These are phyloP conservation scores for Sporothrix pallida DNA, from an alignment of 2,329 filamentous ascomycete genomes.

Conservation along the genomic window DNA sequence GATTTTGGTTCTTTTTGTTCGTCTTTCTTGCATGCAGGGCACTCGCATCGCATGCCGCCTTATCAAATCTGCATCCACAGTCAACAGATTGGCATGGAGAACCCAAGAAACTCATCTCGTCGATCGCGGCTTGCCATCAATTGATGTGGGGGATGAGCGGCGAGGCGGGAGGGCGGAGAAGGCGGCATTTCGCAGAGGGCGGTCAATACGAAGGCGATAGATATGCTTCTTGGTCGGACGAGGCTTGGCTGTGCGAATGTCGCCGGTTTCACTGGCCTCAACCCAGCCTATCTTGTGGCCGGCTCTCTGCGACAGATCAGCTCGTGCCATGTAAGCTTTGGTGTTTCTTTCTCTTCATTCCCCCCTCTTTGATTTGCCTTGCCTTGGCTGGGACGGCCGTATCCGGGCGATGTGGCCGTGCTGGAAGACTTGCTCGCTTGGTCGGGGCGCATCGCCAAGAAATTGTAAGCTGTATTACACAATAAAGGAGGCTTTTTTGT, in stretches of 20 bases:
- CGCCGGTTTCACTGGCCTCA: background rate
- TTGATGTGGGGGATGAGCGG: background rate
- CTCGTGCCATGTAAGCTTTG: background rate
- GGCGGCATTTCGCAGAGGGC: background rate
- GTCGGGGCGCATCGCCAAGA: conserved; percentile 3
- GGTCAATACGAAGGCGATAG: background rate
- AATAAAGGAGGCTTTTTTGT: conserved; percentile 3
- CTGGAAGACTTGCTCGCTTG: background rate
- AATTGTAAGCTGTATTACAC: background rate
- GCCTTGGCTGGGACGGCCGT: conserved; percentile 8
- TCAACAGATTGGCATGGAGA: no score
- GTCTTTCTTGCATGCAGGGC: background rate
- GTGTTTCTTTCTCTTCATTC: background rate
- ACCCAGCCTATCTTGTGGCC: conserved; percentile 1
- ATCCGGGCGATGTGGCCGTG: background rate
- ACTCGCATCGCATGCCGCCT: background rate
- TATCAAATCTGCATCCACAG: background rate
- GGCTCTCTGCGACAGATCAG: background rate
- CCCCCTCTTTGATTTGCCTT: background rate
- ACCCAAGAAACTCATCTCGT: background rate
- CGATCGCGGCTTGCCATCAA: no score
- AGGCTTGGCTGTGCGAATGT: conserved; percentile 8
- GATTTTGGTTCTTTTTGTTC: no score
- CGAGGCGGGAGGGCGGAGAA: background rate
- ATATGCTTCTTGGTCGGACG: background rate